Percentiles rank a stretch among this genome's conserved stretches.
Evolutionary conservation across 1,139 yeast species (phyloP).

Genomic region (Protomyces macrosporus): DNA sequence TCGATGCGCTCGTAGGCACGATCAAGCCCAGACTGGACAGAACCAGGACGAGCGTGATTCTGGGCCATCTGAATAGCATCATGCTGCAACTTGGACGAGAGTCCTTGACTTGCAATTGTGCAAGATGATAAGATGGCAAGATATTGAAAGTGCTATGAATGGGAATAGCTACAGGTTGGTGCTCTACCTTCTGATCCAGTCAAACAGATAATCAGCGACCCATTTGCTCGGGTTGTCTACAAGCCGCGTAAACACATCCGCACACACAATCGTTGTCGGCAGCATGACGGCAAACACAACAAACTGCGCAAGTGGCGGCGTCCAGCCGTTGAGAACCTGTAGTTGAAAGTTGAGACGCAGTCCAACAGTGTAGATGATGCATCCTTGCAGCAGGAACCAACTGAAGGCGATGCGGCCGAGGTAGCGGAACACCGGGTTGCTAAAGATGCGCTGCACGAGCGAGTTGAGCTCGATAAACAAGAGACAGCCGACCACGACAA

Average conservation of each 20-base stretch:
- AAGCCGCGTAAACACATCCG: constrained; percentile 15
- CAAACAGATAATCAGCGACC: constrained; percentile 18
- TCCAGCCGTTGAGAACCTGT: constrained; percentile 14
- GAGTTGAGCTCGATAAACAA: constrained; percentile 15
- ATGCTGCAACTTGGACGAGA: background rate
- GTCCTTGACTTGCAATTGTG: background rate
- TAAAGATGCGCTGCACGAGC: constrained; percentile 7
- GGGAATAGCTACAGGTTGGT: no score
- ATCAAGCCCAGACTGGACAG: no score
- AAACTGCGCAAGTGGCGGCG: constrained; percentile 19
- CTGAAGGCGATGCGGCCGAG: constrained; percentile 23
- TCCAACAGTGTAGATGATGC: constrained; percentile 23
- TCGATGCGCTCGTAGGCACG: no score
- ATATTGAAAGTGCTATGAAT: no score
- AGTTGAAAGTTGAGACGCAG: constrained; percentile 13
- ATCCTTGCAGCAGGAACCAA: constrained; percentile 14
- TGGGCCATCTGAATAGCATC: background rate
- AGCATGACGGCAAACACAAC: constrained; percentile 9
- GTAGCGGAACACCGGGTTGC: constrained; percentile 14
- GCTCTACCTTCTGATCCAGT: constrained; percentile 11
- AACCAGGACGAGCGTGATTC: no score
- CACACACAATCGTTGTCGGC: constrained; percentile 1
- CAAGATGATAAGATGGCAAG: background rate
- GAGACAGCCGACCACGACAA: constrained; percentile 21
- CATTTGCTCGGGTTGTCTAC: constrained; percentile 22